Conservation (phyloP, 2,329 filamentous ascomycete species). For the Epicoccum sorghinum region DNA sequence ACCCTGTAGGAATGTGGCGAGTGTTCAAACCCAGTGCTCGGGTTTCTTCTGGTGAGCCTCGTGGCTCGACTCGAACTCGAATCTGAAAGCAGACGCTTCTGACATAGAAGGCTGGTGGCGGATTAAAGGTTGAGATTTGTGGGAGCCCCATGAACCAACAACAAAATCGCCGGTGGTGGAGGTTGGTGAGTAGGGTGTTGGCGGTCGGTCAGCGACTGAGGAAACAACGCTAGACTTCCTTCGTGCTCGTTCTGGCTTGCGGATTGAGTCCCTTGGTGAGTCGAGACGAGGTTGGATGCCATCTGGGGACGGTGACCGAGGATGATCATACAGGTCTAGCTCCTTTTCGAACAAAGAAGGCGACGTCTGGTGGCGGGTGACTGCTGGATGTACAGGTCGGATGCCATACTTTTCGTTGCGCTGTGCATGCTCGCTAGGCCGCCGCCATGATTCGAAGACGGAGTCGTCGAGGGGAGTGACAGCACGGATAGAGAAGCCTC, state of each 20-base stretch:
- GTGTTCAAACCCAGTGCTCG: conserved; percentile 27
- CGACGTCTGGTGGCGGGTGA: conserved; percentile 35
- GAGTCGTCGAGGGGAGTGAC: conserved; percentile 49
- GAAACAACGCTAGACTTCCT: conserved; percentile 45
- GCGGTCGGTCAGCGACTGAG: conserved; percentile 45
- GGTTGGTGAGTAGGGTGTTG: conserved; percentile 48
- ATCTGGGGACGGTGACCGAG: conserved; percentile 37
- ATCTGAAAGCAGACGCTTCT: conserved; percentile 46
- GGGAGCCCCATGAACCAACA: conserved; percentile 32
- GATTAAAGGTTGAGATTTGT: conserved; percentile 36
- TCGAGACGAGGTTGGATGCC: conserved; percentile 24
- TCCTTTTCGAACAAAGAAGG: conserved; percentile 46
- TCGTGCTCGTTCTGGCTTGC: conserved; percentile 39
- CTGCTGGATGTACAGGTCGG: conserved; percentile 32
- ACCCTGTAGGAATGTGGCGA: conserved; percentile 5
- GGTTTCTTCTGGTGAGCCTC: conserved; percentile 25
- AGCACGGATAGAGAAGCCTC: conserved; percentile 45
- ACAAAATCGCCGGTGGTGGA: conserved; percentile 37
- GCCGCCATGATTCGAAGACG: conserved; percentile 50
- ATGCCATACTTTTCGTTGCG: conserved; percentile 46
- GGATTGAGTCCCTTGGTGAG: conserved; percentile 38
- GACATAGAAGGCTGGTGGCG: conserved; percentile 47
- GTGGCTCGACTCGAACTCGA: conserved; percentile 39
- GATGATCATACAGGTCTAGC: conserved; percentile 32
- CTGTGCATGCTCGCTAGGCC: conserved; percentile 46